Percentiles rank a stretch among this genome's conserved stretches.
These are phyloP conservation scores for Martiniozyma asiatica DNA, from an alignment of 1,139 yeast species.

Conservation along the genomic window DNA sequence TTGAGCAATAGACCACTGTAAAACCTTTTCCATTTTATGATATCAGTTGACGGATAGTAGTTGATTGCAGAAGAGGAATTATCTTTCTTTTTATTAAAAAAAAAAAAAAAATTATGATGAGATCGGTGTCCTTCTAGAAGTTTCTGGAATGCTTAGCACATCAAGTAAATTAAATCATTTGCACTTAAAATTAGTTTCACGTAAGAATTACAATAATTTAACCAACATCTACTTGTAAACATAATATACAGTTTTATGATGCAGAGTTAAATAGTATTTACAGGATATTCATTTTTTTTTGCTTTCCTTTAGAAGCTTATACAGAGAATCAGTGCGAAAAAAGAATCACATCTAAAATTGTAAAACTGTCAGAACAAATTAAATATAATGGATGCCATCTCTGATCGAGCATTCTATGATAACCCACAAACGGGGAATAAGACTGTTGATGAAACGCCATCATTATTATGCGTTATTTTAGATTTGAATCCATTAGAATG, in stretches of 20 bases:
- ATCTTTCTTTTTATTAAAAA: background rate
- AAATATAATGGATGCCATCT: conserved; percentile 54
- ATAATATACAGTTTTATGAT: too few relatives aligned
- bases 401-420: conserved; percentile 53
- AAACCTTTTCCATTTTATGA: conserved; percentile 61
- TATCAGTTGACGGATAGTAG: background rate
- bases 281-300: too few relatives aligned
- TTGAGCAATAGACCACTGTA: conserved; percentile 86
- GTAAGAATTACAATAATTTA: too few relatives aligned
- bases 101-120: conserved; percentile 1
- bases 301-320: too few relatives aligned
- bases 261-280: too few relatives aligned
- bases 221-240: too few relatives aligned
- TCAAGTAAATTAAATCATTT: too few relatives aligned
- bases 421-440: conserved; percentile 17
- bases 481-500: conserved; percentile 76
- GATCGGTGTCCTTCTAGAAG: conserved; percentile 3
- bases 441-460: conserved; percentile 58
- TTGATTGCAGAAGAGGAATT: too few relatives aligned
- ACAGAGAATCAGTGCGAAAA: too few relatives aligned
- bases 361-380: too few relatives aligned
- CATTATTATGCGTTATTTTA: conserved; percentile 64
- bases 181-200: too few relatives aligned
- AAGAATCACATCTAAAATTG: too few relatives aligned
- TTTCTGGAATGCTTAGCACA: conserved; percentile 1